Percentiles rank a stretch among this genome's conserved stretches.
phyloP scores from a whole-genome alignment of 148 eudicot species.

The Diospyros lotus region DNA sequence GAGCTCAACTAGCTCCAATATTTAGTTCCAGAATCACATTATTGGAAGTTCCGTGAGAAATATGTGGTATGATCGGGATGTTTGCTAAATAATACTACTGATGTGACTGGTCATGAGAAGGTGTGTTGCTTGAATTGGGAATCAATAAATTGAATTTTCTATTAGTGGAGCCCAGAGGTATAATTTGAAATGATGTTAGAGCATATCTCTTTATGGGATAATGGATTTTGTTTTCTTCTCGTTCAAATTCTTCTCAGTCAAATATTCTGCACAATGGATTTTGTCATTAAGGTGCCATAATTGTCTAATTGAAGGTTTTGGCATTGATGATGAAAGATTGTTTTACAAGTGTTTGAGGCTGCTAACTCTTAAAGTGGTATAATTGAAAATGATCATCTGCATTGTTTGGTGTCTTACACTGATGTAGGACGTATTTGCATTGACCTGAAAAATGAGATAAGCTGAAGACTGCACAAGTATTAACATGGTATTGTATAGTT shows the following conservation, averaged over 20 bases:
- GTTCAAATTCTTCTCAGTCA: background rate
- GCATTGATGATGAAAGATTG: background rate
- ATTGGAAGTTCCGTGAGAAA: background rate
- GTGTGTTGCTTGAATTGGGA: background rate
- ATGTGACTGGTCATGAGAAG: background rate
- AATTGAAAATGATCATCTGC: background rate
- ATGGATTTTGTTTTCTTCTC: background rate
- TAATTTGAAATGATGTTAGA: background rate
- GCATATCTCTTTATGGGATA: slow-evolving; percentile 1
- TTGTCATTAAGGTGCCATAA: background rate
- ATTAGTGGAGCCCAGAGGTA: background rate
- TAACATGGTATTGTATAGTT: background rate
- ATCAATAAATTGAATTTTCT: background rate
- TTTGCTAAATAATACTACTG: background rate
- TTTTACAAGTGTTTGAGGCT: background rate
- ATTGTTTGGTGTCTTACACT: background rate
- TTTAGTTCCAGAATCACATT: background rate
- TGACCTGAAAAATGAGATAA: background rate
- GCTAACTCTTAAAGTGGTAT: background rate
- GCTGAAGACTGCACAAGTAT: background rate
- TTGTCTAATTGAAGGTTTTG: too few species aligned
- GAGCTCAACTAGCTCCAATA: background rate
- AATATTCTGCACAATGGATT: background rate
- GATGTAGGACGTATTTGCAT: background rate
- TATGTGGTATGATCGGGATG: background rate